These are phyloP conservation scores for Wickerhamiella brachini DNA, from an alignment of 805 yeast species.

Conservation along the genomic window DNA sequence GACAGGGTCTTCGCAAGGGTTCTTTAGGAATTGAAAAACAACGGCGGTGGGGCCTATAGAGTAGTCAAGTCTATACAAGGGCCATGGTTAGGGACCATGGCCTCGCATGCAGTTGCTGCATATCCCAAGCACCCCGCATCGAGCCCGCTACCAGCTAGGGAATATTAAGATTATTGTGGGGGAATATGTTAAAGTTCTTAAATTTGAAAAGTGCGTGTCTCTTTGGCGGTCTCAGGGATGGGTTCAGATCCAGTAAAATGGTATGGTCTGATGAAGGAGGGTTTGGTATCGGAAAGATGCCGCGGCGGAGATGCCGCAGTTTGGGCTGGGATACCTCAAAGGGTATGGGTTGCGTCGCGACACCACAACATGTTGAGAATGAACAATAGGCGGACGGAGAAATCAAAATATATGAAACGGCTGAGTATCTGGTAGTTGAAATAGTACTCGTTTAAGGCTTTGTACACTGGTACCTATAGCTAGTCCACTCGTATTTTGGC, in stretches of 20 bases:
- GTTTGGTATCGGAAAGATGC: neutral
- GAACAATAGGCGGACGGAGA: too few relatives aligned
- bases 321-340: neutral
- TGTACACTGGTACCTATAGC: too few relatives aligned
- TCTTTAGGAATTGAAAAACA: too few relatives aligned
- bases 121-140: neutral
- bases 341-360: neutral
- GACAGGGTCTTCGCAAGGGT: too few relatives aligned
- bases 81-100: neutral
- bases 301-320: neutral
- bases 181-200: neutral
- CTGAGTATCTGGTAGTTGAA: too few relatives aligned
- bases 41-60: too few relatives aligned
- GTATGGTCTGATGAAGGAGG: neutral
- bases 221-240: neutral
- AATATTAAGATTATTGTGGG: neutral
- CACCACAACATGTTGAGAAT: neutral
- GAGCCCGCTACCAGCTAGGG: neutral
- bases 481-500: too few relatives aligned
- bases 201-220: neutral
- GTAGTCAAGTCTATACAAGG: too few relatives aligned
- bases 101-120: neutral
- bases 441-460: too few relatives aligned
- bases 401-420: too few relatives aligned
- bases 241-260: neutral